phyloP scores from a whole-genome alignment of 2,329 filamentous ascomycete species.

The Fusarium longipes region DNA sequence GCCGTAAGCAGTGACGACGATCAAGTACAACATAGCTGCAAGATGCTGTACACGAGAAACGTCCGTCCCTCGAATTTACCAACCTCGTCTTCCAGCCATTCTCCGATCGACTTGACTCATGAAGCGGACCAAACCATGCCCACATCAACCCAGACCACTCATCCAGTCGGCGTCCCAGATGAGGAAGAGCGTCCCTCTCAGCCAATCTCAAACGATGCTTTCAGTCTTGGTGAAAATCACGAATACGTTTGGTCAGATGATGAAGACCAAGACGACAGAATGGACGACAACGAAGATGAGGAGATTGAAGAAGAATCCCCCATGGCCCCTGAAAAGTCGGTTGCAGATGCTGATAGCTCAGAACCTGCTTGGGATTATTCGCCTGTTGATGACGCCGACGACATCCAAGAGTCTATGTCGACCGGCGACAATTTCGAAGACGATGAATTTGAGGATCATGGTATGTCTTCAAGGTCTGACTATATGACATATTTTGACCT shows the following conservation, averaged over 20 bases:
- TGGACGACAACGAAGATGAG: neutral
- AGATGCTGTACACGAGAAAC: slow-evolving; percentile 47
- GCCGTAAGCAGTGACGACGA: slow-evolving; percentile 46
- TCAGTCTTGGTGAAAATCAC: neutral
- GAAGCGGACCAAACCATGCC: slow-evolving; percentile 34
- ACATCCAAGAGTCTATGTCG: neutral
- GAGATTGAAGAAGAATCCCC: slow-evolving; percentile 7
- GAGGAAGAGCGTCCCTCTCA: neutral
- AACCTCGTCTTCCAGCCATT: slow-evolving; percentile 10
- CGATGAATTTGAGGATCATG: slow-evolving; percentile 38
- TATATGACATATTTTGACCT: slow-evolving; percentile 19
- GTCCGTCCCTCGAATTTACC: slow-evolving; percentile 40
- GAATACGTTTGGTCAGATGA: slow-evolving; percentile 14
- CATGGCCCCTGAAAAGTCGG: slow-evolving; percentile 32
- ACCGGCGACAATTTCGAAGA: slow-evolving; percentile 35
- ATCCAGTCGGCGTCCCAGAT: neutral
- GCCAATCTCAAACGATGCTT: neutral
- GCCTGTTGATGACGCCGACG: neutral
- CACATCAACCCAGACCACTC: neutral
- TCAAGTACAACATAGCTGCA: slow-evolving; percentile 43
- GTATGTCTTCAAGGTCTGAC: slow-evolving; percentile 5
- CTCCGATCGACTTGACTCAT: slow-evolving; percentile 40
- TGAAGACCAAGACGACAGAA: slow-evolving; percentile 2
- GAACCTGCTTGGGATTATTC: slow-evolving; percentile 1
- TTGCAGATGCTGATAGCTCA: slow-evolving; percentile 27